Percentiles rank a stretch among this genome's conserved stretches.
phyloP scores from a whole-genome alignment of 495 filamentous ascomycete species.

The Eremomyces bilateralis region DNA sequence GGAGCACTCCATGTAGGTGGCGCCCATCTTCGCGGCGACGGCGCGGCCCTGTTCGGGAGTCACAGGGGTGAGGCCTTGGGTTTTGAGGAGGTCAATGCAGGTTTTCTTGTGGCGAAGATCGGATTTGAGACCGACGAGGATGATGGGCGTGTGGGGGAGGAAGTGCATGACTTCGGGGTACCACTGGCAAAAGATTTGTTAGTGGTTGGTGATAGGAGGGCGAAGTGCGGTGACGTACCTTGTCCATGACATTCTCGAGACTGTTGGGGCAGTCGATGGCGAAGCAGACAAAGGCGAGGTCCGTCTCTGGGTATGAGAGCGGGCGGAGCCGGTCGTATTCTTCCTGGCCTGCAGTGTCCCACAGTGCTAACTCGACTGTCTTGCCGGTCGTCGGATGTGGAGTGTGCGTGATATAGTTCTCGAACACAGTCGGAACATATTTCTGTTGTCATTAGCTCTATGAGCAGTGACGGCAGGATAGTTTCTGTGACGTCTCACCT shows the following conservation, averaged over 20 bases:
- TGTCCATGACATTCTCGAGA: constrained; percentile 94
- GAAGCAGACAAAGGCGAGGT: constrained; percentile 95
- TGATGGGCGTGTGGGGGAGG: constrained; percentile 87
- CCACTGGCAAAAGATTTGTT: constrained; percentile 40
- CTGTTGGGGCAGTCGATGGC: constrained; percentile 98
- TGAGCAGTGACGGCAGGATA: background rate
- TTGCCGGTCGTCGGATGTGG: constrained; percentile 70
- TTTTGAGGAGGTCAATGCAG: constrained; percentile 95
- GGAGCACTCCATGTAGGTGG: constrained; percentile 90
- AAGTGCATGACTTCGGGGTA: constrained; percentile 98
- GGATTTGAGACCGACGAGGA: constrained; percentile 89
- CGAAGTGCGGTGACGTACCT: constrained; percentile 33
- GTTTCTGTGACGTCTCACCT: too few relatives aligned
- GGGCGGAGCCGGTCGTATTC: constrained; percentile 93
- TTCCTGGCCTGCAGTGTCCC: constrained; percentile 97
- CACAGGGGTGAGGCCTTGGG: constrained; percentile 87
- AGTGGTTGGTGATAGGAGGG: constrained; percentile 1
- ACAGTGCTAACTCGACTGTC: constrained; percentile 84
- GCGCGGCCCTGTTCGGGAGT: constrained; percentile 70
- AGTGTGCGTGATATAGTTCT: constrained; percentile 98
- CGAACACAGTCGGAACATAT: constrained; percentile 98
- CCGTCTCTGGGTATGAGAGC: constrained; percentile 92
- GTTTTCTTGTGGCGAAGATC: constrained; percentile 84
- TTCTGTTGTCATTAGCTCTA: constrained; percentile 34
- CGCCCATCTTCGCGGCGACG: constrained; percentile 81